A percentile compares a stretch with the other conserved stretches of the same genome.
These are phyloP conservation scores for Xylariales sp. DNA, from an alignment of 2,329 filamentous ascomycete species.

Conservation along the genomic window DNA sequence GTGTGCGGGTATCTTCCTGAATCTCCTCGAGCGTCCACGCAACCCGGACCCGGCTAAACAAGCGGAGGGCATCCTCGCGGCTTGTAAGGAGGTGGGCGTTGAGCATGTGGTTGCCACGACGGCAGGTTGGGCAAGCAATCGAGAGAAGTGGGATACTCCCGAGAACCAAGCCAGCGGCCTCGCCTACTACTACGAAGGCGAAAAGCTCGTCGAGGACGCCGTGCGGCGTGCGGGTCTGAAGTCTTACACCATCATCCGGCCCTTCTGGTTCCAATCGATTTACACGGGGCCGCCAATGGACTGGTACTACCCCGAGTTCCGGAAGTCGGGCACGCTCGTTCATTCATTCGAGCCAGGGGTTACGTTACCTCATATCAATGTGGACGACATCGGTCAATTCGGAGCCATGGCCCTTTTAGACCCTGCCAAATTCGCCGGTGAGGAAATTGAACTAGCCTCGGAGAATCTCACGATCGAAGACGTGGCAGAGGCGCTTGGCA, in stretches of 20 bases:
- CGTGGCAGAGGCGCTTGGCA: conserved; percentile 44
- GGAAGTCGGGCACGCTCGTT: conserved; percentile 45
- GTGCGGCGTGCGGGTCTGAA: conserved; percentile 39
- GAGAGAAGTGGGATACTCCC: conserved; percentile 19
- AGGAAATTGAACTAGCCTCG: conserved; percentile 48
- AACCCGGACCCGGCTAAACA: conserved; percentile 43
- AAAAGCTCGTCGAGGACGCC: background rate
- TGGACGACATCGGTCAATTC: conserved; percentile 49
- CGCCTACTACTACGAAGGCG: conserved; percentile 10
- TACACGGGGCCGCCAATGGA: conserved; percentile 40
- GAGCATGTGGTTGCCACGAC: conserved; percentile 47
- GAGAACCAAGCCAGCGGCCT: conserved; percentile 1
- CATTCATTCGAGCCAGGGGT: conserved; percentile 39
- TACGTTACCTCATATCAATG: conserved; percentile 46
- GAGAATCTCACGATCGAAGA: conserved; percentile 47
- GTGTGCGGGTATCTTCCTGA: conserved; percentile 46
- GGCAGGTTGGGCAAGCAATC: background rate
- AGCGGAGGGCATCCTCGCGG: conserved; percentile 48
- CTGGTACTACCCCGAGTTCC: conserved; percentile 47
- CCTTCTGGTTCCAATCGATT: conserved; percentile 46
- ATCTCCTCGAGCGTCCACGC: conserved; percentile 34
- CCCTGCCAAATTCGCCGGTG: conserved; percentile 45
- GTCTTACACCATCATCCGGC: conserved; percentile 51
- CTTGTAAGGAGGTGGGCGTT: conserved; percentile 51
- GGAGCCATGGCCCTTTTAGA: conserved; percentile 48